Evolutionary conservation across 768 basidiomycete genomes (phyloP).

Genomic region (Podaxis pistillaris): DNA sequence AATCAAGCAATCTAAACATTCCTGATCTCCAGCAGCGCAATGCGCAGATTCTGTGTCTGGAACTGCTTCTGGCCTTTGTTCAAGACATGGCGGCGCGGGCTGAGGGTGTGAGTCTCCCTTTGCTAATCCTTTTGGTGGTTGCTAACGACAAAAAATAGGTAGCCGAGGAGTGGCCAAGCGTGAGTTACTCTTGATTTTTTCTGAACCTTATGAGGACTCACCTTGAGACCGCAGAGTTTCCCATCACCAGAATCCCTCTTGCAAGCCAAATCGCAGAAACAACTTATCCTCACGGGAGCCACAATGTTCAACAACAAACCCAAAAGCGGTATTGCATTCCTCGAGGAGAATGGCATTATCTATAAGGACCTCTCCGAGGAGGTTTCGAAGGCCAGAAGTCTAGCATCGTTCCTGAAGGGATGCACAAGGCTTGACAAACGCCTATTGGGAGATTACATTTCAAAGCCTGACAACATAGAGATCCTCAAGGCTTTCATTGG

Average conservation of each 20-base stretch:
- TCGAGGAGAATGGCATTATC: slow-evolving; percentile 92
- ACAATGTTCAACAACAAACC: slow-evolving; percentile 91
- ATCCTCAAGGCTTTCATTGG: slow-evolving; percentile 84
- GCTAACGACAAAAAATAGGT: slow-evolving; percentile 28
- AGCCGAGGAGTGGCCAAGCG: slow-evolving; percentile 61
- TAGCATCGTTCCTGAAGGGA: slow-evolving; percentile 85
- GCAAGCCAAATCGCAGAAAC: slow-evolving; percentile 80
- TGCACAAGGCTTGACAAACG: slow-evolving; percentile 89
- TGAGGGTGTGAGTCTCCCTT: slow-evolving; percentile 33
- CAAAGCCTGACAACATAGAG: slow-evolving; percentile 82
- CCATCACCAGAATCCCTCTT: slow-evolving; percentile 56
- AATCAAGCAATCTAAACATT: slow-evolving; percentile 33
- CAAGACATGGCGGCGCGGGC: slow-evolving; percentile 80
- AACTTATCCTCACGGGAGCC: slow-evolving; percentile 79
- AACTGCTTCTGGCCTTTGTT: slow-evolving; percentile 82
- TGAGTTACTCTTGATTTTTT: slow-evolving; percentile 30
- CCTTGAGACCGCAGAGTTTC: slow-evolving; percentile 41
- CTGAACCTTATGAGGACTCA: slow-evolving; percentile 1
- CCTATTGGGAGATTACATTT: slow-evolving; percentile 89
- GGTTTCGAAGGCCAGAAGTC: slow-evolving; percentile 57
- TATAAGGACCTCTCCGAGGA: slow-evolving; percentile 60
- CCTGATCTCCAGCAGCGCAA: slow-evolving; percentile 68
- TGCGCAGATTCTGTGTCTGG: slow-evolving; percentile 84
- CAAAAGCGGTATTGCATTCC: slow-evolving; percentile 83
- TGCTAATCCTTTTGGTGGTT: slow-evolving; percentile 14